These are phyloP conservation scores for Rheum nobile DNA, from an alignment of 148 eudicot species.

Conservation along the genomic window DNA sequence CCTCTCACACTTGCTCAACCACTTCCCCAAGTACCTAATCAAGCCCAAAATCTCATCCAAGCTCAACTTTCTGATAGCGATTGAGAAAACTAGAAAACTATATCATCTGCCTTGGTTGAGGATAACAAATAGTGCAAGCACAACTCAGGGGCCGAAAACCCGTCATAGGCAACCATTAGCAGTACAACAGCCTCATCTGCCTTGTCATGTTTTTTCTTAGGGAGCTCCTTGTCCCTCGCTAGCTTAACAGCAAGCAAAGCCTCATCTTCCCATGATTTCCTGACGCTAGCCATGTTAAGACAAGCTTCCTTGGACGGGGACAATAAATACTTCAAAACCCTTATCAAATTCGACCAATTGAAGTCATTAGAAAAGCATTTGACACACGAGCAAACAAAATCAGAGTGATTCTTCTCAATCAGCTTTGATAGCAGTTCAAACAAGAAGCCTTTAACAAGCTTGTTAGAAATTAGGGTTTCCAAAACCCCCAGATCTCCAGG, in stretches of 20 bases:
- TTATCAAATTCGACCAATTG: slow-evolving; percentile 31
- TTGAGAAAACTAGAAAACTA: slow-evolving; percentile 48
- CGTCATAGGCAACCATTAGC: slow-evolving; percentile 73
- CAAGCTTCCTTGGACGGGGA: slow-evolving; percentile 27
- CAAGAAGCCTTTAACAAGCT: slow-evolving; percentile 31
- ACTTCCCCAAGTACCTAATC: slow-evolving; percentile 66
- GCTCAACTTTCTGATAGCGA: slow-evolving; percentile 55
- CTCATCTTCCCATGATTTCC: slow-evolving; percentile 72
- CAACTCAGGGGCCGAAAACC: slow-evolving; percentile 43
- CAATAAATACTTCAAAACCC: slow-evolving; percentile 54
- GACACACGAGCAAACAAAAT: slow-evolving; percentile 55
- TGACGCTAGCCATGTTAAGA: slow-evolving; percentile 36
- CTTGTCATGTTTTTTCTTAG: slow-evolving; percentile 21
- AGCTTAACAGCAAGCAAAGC: slow-evolving; percentile 37
- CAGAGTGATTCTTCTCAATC: slow-evolving; percentile 34
- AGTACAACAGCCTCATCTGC: slow-evolving; percentile 61
- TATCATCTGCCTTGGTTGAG: slow-evolving; percentile 46
- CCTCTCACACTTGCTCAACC: slow-evolving; percentile 71
- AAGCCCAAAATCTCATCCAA: slow-evolving; percentile 49
- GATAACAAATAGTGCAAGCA: slow-evolving; percentile 69
- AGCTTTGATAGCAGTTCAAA: slow-evolving; percentile 34
- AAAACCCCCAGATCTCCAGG: slow-evolving; percentile 43
- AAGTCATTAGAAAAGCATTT: slow-evolving; percentile 37
- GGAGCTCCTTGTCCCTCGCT: slow-evolving; percentile 19
- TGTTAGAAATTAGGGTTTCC: slow-evolving; percentile 35